Conservation (phyloP, 192 early-diverging fungal species). For the Backusella mclennaniae region DNA sequence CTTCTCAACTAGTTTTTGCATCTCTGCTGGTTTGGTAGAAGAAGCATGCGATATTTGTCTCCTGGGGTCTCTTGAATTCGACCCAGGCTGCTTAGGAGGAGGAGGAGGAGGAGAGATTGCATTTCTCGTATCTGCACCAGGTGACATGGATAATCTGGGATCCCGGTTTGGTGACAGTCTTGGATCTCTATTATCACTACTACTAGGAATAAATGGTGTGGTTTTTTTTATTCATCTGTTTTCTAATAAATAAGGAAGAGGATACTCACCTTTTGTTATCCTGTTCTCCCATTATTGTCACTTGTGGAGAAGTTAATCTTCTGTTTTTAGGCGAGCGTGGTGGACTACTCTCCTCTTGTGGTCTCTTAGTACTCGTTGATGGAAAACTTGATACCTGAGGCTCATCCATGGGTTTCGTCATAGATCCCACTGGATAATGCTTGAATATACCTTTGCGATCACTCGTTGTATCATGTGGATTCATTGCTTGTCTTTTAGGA, state of each 20-base stretch:
- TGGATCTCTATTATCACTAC: not conserved
- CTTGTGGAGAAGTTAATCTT: not conserved
- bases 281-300: not conserved
- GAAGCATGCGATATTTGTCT: not conserved
- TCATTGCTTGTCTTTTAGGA: not conserved
- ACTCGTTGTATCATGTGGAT: not conserved
- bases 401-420: not conserved
- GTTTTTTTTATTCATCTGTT: not conserved
- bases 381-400: not conserved
- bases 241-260: not conserved
- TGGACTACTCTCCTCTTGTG: not conserved
- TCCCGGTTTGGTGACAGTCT: not conserved
- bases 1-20: not conserved
- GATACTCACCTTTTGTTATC: not conserved
- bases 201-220: not conserved
- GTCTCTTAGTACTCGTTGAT: not conserved
- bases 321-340: not conserved
- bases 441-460: not conserved
- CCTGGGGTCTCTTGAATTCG: not conserved
- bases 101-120: not conserved
- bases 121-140: not conserved
- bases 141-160: not conserved
- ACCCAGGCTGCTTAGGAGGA: not conserved
- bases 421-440: not conserved
- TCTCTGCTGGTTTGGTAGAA: not conserved